These are phyloP conservation scores for Leersia perrieri DNA, from an alignment of 176 grass and related monocot species.

Conservation along the genomic window DNA sequence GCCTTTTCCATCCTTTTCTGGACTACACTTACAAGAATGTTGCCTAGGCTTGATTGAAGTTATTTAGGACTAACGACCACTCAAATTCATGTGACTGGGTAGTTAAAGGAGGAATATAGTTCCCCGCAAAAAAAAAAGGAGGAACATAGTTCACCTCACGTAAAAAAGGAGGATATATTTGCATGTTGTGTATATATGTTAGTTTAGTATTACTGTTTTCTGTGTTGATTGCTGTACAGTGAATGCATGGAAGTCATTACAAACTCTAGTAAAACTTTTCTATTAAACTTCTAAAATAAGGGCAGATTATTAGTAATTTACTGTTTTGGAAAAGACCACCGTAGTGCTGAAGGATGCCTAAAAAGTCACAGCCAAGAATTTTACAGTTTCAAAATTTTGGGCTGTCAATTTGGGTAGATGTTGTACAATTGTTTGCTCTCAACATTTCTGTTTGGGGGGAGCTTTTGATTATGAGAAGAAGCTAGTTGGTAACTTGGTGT, in stretches of 20 bases:
- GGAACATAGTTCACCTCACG: not conserved
- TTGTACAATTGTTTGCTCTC: not conserved
- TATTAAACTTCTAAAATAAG: not conserved
- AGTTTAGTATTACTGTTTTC: not conserved
- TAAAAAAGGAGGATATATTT: not conserved
- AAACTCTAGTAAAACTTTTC: not conserved
- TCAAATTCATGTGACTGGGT: not conserved
- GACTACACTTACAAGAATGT: not conserved
- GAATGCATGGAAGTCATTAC: not conserved
- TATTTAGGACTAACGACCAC: conserved; percentile 1
- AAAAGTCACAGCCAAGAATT: not conserved
- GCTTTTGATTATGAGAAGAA: too few relatives aligned
- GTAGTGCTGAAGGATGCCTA: conserved; percentile 8
- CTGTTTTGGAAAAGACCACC: not conserved
- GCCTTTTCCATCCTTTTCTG: not conserved
- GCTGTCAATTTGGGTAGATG: not conserved
- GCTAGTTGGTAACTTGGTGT: too few relatives aligned
- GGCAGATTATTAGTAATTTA: not conserved
- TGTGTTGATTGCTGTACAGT: not conserved
- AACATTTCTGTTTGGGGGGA: too few relatives aligned
- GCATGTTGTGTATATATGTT: not conserved
- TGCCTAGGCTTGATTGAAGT: not conserved
- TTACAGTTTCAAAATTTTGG: not conserved
- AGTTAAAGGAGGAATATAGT: not conserved
- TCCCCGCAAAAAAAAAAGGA: not conserved